phyloP scores from a whole-genome alignment of 345 rosid genomes.

The Trapa incisa region DNA sequence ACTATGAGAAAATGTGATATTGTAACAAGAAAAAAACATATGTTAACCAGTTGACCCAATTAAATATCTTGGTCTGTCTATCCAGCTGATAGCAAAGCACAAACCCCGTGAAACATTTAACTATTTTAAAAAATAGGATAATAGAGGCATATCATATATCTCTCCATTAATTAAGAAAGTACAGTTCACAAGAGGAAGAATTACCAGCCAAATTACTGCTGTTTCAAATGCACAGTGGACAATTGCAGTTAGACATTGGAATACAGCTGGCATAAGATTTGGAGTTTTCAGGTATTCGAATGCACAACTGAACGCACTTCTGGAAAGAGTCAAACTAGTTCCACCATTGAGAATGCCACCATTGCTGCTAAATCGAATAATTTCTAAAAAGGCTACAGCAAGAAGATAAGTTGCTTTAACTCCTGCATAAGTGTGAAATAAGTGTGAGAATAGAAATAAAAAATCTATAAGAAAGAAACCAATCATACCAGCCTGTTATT shows the following conservation, averaged over 20 bases:
- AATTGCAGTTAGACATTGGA: constrained; percentile 80
- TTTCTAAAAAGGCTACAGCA: constrained; percentile 94
- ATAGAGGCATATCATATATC: not conserved
- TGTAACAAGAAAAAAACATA: not conserved
- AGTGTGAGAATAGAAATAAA: not conserved
- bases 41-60: not conserved
- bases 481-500: not conserved
- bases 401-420: constrained; percentile 99
- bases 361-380: constrained; percentile 88
- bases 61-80: not conserved
- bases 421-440: constrained; percentile 36
- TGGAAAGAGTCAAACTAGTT: constrained; percentile 45
- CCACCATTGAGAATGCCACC: constrained; percentile 96
- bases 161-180: not conserved
- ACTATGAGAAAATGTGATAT: not conserved
- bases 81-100: not conserved
- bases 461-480: not conserved
- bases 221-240: constrained; percentile 93
- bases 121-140: not conserved
- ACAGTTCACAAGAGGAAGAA: not conserved
- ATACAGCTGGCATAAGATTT: constrained; percentile 81
- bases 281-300: constrained; percentile 96
- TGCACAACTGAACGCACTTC: constrained; percentile 96
- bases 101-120: not conserved
- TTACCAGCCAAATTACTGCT: constrained; percentile 78